Evolutionary conservation across 1,284 basidiomycete species (phyloP), one percentile per base, ranked within the genome.

Genomic region (Grifola frondosa): DNA sequence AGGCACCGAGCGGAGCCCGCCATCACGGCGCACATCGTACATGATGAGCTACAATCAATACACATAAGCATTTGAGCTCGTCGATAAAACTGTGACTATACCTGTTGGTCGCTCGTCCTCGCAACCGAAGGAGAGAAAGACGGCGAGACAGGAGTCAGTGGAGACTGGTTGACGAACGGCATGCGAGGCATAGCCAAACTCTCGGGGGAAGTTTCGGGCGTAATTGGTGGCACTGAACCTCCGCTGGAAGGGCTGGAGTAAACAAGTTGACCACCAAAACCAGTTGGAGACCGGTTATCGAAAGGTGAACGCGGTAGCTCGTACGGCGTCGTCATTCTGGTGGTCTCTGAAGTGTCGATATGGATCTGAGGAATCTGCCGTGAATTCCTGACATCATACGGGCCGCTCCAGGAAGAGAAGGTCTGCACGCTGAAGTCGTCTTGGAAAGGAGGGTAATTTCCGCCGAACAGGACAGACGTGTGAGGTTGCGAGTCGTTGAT

Each of bases 281-380:
- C 6, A n/a, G n/a, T n/a, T n/a, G 26, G 25, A 10, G 37, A 34
- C n/a, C 31, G 42, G 51, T n/a, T 42, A 47, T 35, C 10, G 24
- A 34, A 41, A 11, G 42, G 39, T 17, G 43, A 47, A 24, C 33
- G 40, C 22, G 40, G 37, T 21, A 42, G 26, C 11, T 24, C n/a
- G 16, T 37, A 20, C 1, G 34, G 10, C n/a, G n/a, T n/a, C n/a
- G n/a, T n/a, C n/a, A n/a, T n/a, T n/a, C n/a, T n/a, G 23, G 32
- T 22, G 16, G 30, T 6, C 28, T 13, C 9, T 20, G 17, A 38
- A 10, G 49, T 54, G 23, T 49, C 37, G 37, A 54, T 30, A 6
- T 37, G 46, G 15, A 54, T 54, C 29, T 31, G 39, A 19, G 52
- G 52, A 12, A 41, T 31, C n/a, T n/a, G n/a, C n/a, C n/a, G n/a